Percentiles rank a stretch among this genome's conserved stretches.
Conservation (phyloP, 176 grass and related monocot genomes). For the Miscanthus lutarioriparius region DNA sequence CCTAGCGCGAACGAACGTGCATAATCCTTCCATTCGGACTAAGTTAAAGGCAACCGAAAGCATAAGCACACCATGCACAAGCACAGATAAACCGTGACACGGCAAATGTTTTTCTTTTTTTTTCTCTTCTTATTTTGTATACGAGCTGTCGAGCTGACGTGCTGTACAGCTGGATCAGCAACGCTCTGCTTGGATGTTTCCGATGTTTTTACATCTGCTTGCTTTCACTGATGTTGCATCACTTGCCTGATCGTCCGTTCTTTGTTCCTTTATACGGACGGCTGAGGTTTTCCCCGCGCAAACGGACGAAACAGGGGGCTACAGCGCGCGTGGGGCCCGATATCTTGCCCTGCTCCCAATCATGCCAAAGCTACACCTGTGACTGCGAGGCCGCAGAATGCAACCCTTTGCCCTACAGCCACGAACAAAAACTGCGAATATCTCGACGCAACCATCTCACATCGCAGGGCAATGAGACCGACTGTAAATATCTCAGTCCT, state of each 20-base stretch:
- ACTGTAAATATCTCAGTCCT: neutral
- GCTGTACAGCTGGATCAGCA: neutral
- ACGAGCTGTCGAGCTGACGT: too few species aligned
- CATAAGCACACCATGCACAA: neutral
- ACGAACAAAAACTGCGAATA: neutral
- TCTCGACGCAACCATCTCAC: neutral
- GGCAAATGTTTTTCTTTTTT: neutral
- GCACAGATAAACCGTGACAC: neutral
- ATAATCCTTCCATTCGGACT: neutral
- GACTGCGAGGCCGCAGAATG: neutral
- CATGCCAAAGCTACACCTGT: neutral
- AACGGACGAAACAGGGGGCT: slow-evolving; percentile 6
- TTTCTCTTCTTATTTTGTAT: too few species aligned
- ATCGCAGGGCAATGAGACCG: too few species aligned
- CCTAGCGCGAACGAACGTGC: neutral
- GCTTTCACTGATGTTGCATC: neutral
- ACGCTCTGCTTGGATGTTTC: neutral
- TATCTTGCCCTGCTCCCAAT: neutral
- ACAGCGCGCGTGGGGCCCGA: neutral
- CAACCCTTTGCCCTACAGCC: neutral
- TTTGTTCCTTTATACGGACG: neutral
- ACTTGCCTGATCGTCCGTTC: neutral
- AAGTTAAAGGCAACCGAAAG: neutral
- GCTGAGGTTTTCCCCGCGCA: neutral
- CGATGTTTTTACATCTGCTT: neutral